Evolutionary conservation across 192 early-diverging fungal genomes (phyloP), one percentile per base, ranked within the genome.

Genomic region (Coemansia sp.): DNA sequence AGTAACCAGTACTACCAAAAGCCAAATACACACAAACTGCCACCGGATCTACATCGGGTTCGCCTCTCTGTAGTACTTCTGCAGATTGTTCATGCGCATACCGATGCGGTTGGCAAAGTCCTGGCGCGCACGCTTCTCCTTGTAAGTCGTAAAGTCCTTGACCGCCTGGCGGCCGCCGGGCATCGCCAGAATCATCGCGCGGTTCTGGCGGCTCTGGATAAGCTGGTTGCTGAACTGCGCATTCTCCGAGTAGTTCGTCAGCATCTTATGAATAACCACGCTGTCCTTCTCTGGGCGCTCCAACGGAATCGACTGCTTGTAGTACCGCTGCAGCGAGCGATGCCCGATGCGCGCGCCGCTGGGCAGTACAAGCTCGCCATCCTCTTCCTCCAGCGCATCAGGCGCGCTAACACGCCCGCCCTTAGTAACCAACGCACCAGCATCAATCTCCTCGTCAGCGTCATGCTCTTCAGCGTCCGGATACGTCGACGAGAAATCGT

Each of bases 401-500:
- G 22, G 15, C 53, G 45, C 25, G 64, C 46, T 45, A 33, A 47
- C 24, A 30, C 59, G 51, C 24, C 73, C 74, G 19, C 48, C 76
- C 44, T 53, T 64, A n/a, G n/a, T n/a, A 21, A 46, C 60, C 37
- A 61, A 15, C 41, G 53, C 61, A 15, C 61, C 64, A 8, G 46
- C 42, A 6, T 61, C 59, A 14, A 64, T 39, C 46, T 66, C 50
- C 43, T 80, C 78, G 40, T 79, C 85, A 7, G 69, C 73, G 22
- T 78, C 67, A 33, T 72, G 62, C 15, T 77, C 66, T 13, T 71
- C 62, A 17, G 73, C 75, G 52, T 88, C 88, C 12, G 90, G 87
- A 64, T 93, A 95, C 5, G 88, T 91, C 2, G 91, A 86, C 51
- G 85, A 85, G 77, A 95, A 99, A 76, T 96, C 94, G 77, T 99